Conservation (phyloP, 345 rosid genomes). For the Arabidopsis thaliana region DNA sequence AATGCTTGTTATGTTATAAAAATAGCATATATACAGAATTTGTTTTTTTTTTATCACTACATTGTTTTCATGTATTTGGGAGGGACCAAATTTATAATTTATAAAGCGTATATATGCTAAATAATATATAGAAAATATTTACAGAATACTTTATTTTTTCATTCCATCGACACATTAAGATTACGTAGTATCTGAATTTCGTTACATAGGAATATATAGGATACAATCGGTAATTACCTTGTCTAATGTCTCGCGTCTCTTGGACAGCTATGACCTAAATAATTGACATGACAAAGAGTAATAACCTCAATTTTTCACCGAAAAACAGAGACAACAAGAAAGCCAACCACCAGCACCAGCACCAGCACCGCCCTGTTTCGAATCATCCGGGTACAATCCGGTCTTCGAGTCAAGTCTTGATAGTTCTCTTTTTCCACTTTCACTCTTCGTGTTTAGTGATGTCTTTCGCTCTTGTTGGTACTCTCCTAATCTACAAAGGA, state of each 20-base stretch:
- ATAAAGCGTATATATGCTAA: not conserved
- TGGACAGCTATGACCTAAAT: conserved; percentile 20
- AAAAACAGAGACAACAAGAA: conserved; percentile 42
- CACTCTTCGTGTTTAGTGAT: conserved; percentile 11
- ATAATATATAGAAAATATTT: not conserved
- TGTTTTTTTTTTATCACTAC: not conserved
- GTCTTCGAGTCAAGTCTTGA: conserved; percentile 13
- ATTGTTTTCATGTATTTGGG: not conserved
- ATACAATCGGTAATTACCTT: not conserved
- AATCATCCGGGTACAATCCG: not conserved
- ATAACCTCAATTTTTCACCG: conserved; percentile 24
- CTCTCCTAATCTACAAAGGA: conserved; percentile 25
- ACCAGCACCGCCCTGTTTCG: conserved; percentile 11
- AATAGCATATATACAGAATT: not conserved
- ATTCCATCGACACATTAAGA: conserved; percentile 22
- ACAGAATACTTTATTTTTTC: not conserved
- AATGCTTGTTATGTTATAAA: not conserved
- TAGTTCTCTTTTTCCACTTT: conserved; percentile 17
- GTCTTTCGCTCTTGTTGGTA: conserved; percentile 25
- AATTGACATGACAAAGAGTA: conserved; percentile 5
- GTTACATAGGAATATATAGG: conserved; percentile 14
- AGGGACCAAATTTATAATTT: too few relatives aligned
- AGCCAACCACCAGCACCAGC: conserved; percentile 30
- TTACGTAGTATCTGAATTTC: conserved; percentile 2
- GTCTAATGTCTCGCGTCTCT: not conserved